Evolutionary conservation across 352 stramenopile species (phyloP).

Genomic region (Peronospora destructor): DNA sequence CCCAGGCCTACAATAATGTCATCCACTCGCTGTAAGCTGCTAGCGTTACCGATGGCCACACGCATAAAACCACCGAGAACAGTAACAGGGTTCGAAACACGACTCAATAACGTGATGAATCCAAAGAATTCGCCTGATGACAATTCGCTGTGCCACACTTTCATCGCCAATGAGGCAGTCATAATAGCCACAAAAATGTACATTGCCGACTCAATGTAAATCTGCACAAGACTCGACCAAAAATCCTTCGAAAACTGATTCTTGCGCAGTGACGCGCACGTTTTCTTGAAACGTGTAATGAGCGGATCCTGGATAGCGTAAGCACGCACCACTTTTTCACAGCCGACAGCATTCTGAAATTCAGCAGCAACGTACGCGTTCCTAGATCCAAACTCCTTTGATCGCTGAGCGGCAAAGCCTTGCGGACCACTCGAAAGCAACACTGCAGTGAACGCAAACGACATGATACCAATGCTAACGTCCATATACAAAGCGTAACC

Average conservation of each 20-base stretch:
- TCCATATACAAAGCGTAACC: constrained; percentile 81
- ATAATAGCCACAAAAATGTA: constrained; percentile 87
- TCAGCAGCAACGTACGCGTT: constrained; percentile 85
- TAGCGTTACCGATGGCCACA: constrained; percentile 82
- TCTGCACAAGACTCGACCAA: constrained; percentile 86
- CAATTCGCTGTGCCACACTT: constrained; percentile 70
- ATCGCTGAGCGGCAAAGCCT: constrained; percentile 73
- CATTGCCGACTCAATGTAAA: constrained; percentile 87
- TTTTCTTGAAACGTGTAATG: constrained; percentile 63
- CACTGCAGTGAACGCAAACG: constrained; percentile 74
- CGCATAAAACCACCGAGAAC: constrained; percentile 85
- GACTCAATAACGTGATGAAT: constrained; percentile 70
- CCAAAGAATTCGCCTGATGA: constrained; percentile 78
- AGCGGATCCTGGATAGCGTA: constrained; percentile 82
- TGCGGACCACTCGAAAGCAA: constrained; percentile 77
- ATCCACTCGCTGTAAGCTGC: constrained; percentile 80
- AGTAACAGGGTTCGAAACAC: constrained; percentile 78
- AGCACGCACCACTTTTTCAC: constrained; percentile 82
- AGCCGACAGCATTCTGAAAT: constrained; percentile 81
- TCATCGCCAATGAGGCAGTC: constrained; percentile 77
- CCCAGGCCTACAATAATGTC: constrained; percentile 74
- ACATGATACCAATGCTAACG: constrained; percentile 74
- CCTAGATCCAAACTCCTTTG: constrained; percentile 81
- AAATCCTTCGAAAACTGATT: constrained; percentile 87
- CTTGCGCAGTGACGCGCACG: constrained; percentile 53